These are phyloP conservation scores for Geotrichum ghanense DNA, from an alignment of 805 yeast genomes.

Conservation along the genomic window DNA sequence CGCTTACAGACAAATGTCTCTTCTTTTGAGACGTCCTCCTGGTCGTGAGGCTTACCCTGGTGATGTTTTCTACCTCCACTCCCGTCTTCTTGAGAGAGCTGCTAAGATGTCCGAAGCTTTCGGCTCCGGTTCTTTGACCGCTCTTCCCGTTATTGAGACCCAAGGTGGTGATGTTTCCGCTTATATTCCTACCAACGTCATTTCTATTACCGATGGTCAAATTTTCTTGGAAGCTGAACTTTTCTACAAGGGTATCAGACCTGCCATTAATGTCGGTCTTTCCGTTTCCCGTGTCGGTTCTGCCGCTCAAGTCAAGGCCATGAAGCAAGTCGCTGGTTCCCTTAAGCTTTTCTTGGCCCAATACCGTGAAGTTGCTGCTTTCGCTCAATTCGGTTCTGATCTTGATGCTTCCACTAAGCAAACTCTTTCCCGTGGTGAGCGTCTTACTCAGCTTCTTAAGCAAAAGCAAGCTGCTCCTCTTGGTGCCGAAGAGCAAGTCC, in stretches of 20 bases:
- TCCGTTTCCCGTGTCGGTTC: constrained; percentile 99
- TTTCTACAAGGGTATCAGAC: constrained; percentile 99
- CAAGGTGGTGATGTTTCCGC: constrained; percentile 99
- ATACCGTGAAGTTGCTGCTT: constrained; percentile 99
- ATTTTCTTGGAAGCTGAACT: constrained; percentile 98
- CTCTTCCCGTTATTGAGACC: constrained; percentile 93
- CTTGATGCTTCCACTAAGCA: constrained; percentile 99
- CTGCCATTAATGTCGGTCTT: constrained; percentile 99
- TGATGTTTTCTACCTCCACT: constrained; percentile 93
- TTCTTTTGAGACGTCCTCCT: constrained; percentile 93
- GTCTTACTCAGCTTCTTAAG: constrained; percentile 96
- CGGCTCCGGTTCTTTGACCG: constrained; percentile 94
- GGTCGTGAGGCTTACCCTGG: constrained; percentile 97
- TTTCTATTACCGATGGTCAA: constrained; percentile 96
- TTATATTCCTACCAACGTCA: constrained; percentile 94
- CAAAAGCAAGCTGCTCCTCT: constrained; percentile 96
- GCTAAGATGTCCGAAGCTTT: constrained; percentile 86
- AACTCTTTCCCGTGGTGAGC: constrained; percentile 99
- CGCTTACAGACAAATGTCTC: constrained; percentile 98
- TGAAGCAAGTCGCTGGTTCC: constrained; percentile 99
- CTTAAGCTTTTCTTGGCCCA: constrained; percentile 99
- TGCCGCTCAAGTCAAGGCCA: constrained; percentile 99
- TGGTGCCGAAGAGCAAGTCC: constrained; percentile 98
- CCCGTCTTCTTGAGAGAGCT: constrained; percentile 92
- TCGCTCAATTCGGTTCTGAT: constrained; percentile 99